These are phyloP conservation scores for Lactifluus hygrophoroides DNA, from an alignment of 768 basidiomycete species.

Conservation along the genomic window DNA sequence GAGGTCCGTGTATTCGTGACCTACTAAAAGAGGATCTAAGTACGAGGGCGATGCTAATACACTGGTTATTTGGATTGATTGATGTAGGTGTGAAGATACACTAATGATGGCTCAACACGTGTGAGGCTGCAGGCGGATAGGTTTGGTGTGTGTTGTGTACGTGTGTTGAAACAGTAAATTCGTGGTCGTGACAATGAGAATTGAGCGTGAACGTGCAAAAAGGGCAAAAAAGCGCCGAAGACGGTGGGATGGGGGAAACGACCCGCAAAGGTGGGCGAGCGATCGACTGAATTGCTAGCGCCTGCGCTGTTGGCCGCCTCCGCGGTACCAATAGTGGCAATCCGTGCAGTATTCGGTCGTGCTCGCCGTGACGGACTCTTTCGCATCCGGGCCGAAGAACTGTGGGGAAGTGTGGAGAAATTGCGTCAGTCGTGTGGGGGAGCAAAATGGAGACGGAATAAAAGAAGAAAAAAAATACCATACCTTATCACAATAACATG, in stretches of 20 bases:
- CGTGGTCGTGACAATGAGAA: neutral
- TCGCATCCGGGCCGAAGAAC: slow-evolving; percentile 65
- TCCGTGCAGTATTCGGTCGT: slow-evolving; percentile 36
- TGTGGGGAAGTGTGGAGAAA: slow-evolving; percentile 24
- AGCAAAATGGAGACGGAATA: neutral
- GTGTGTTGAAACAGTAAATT: neutral
- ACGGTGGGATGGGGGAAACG: neutral
- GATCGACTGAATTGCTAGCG: slow-evolving; percentile 1
- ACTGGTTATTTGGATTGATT: slow-evolving; percentile 15
- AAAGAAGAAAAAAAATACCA: slow-evolving; percentile 20
- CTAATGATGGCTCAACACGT: slow-evolving; percentile 10
- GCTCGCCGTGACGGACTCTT: slow-evolving; percentile 46
- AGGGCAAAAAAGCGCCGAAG: neutral
- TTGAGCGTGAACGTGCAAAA: neutral
- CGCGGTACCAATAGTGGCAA: slow-evolving; percentile 27
- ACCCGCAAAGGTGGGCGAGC: neutral
- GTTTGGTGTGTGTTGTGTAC: neutral
- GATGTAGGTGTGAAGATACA: slow-evolving; percentile 11
- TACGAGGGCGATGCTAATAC: slow-evolving; percentile 16
- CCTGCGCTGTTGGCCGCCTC: slow-evolving; percentile 18
- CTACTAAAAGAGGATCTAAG: slow-evolving; percentile 14
- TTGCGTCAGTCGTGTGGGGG: neutral
- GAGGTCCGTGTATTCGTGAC: slow-evolving; percentile 14
- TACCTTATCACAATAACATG: slow-evolving; percentile 39
- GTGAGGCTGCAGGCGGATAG: neutral